Percentiles rank a stretch among this genome's conserved stretches.
These are phyloP conservation scores for Lanmaoa rubissima DNA, from an alignment of 768 basidiomycete genomes.

Conservation along the genomic window DNA sequence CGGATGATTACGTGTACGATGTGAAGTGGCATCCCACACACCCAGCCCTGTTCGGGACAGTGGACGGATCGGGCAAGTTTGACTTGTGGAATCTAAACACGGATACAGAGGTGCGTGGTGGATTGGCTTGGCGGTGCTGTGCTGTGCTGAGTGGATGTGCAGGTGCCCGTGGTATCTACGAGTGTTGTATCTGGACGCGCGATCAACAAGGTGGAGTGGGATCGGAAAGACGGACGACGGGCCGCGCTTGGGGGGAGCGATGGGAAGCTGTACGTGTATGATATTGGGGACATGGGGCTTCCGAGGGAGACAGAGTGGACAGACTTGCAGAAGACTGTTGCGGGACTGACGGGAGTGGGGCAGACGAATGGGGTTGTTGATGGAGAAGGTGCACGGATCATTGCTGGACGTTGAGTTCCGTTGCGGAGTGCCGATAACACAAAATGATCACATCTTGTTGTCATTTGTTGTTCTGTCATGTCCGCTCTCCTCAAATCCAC, in stretches of 20 bases:
- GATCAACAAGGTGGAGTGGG: constrained; percentile 96
- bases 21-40: constrained; percentile 97
- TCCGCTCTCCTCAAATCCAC: constrained; percentile 3
- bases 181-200: constrained; percentile 75
- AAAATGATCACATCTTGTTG: too few relatives aligned
- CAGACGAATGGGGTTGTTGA: constrained; percentile 37
- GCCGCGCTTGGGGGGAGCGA: constrained; percentile 91
- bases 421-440: constrained; percentile 8
- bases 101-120: constrained; percentile 84
- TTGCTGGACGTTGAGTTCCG: constrained; percentile 34
- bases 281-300: constrained; percentile 87
- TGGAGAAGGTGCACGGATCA: constrained; percentile 31
- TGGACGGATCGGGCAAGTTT: constrained; percentile 93
- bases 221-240: constrained; percentile 86
- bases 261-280: constrained; percentile 90
- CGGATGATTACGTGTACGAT: constrained; percentile 98
- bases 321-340: constrained; percentile 84
- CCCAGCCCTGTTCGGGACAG: constrained; percentile 90
- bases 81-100: constrained; percentile 96
- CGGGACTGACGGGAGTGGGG: constrained; percentile 60
- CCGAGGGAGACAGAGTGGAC: constrained; percentile 93
- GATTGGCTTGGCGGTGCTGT: background rate
- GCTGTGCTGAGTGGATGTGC: constrained; percentile 5
- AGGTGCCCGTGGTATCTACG: constrained; percentile 94
- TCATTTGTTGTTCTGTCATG: background rate